Conservation (phyloP, 1,284 basidiomycete species). For the Malassezia dermatis region DNA sequence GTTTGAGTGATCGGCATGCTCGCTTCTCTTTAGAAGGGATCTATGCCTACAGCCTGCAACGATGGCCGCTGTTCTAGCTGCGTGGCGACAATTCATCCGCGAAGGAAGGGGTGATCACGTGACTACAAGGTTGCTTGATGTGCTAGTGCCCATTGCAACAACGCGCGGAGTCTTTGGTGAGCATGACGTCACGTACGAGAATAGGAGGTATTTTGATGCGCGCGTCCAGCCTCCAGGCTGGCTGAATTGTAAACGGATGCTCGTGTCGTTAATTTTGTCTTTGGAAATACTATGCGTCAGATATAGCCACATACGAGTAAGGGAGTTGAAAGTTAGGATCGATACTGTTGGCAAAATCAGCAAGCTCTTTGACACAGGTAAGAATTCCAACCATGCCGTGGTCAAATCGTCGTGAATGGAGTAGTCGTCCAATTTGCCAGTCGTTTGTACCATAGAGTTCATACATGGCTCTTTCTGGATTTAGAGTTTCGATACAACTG, state of each 20-base stretch:
- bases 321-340: slow-evolving; percentile 68
- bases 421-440: slow-evolving; percentile 68
- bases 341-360: slow-evolving; percentile 65
- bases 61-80: not conserved
- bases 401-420: slow-evolving; percentile 92
- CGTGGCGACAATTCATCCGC: not conserved
- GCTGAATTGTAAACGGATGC: slow-evolving; percentile 83
- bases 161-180: slow-evolving; percentile 9
- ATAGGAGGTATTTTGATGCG: slow-evolving; percentile 76
- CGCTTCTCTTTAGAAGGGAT: slow-evolving; percentile 9
- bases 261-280: slow-evolving; percentile 69
- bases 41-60: not conserved
- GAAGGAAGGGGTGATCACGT: slow-evolving; percentile 11
- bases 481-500: slow-evolving; percentile 20
- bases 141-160: slow-evolving; percentile 5
- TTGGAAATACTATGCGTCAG: not conserved
- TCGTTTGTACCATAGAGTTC: slow-evolving; percentile 49
- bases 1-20: slow-evolving; percentile 17
- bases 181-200: slow-evolving; percentile 51
- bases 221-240: slow-evolving; percentile 86
- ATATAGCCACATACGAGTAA: slow-evolving; percentile 58
- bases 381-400: slow-evolving; percentile 90
- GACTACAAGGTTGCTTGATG: not conserved
- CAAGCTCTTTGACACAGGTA: slow-evolving; percentile 80
- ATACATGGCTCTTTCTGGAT: slow-evolving; percentile 24